Conservation (phyloP, 805 yeast genomes). For the Huiozyma sinensis region DNA sequence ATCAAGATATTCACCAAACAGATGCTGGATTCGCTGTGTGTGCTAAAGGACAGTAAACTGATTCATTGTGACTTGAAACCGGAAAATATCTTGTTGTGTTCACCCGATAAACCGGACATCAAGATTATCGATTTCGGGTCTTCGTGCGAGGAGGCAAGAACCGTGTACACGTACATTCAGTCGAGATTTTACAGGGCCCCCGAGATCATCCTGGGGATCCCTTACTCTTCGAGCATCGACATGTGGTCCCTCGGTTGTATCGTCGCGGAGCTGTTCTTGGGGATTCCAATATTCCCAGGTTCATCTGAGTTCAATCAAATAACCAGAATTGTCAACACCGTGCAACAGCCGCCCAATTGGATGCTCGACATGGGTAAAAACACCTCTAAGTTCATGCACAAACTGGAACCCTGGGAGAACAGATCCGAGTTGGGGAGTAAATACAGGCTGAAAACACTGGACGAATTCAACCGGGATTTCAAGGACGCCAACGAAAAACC, state of each 20-base stretch:
- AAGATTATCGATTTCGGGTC: constrained; percentile 95
- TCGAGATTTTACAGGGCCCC: constrained; percentile 91
- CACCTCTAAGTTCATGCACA: constrained; percentile 45
- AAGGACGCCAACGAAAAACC: constrained; percentile 46
- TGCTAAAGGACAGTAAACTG: constrained; percentile 69
- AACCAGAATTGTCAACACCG: constrained; percentile 65
- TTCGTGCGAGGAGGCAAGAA: constrained; percentile 86
- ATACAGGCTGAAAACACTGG: constrained; percentile 35
- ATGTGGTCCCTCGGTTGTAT: constrained; percentile 97
- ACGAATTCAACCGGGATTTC: constrained; percentile 35
- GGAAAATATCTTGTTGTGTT: constrained; percentile 75
- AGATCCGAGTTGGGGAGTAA: constrained; percentile 2
- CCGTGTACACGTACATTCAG: constrained; percentile 84
- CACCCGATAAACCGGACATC: constrained; percentile 63
- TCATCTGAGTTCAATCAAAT: constrained; percentile 88
- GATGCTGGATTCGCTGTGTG: constrained; percentile 66
- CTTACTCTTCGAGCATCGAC: constrained; percentile 86
- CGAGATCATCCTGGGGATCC: constrained; percentile 83
- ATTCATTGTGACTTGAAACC: constrained; percentile 97
- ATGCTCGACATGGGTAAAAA: constrained; percentile 95
- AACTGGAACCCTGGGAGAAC: constrained; percentile 9
- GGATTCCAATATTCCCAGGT: constrained; percentile 92
- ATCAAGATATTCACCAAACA: constrained; percentile 74
- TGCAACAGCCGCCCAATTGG: constrained; percentile 87
- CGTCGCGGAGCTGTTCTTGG: constrained; percentile 79